Base-by-base conservation (phyloP, 148 eudicot species). In the Arbutus unedo region DNA sequence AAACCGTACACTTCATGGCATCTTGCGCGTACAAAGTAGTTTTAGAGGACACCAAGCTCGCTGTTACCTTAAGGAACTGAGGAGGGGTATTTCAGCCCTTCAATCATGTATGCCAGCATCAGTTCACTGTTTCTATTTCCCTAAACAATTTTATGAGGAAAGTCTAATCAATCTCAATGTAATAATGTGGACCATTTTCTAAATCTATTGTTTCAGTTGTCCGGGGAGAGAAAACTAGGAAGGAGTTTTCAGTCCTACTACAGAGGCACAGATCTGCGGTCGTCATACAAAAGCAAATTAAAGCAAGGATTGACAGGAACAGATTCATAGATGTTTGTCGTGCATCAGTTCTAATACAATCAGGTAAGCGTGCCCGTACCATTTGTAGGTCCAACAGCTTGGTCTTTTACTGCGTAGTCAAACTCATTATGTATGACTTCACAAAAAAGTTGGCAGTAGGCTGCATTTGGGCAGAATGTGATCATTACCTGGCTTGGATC, bases 1-100 rank as follows among this genome's bases (percentile, higher is more conserved):
- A 90, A 96, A 94, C 60, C 96, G 93, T 51, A 94, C 98, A 0
- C 93, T 96, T 72, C 95, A 91, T 87, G 96, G 99, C 79, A 94
- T 94, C 75, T 89, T 97, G 81, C 95, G 99, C 49, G 97, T 97
- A 44, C 99, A 96, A 86, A 96, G 97, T 84, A 91, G 97, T 82
- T 96, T 96, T 85, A 92, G 99, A 88, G 99, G 99, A 74, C 90
- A 96, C 83, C 93, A 90, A 90, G 93, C 97, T 89, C 95, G 98
- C 56, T 71, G 89, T 84, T 70, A 85, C 68, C 81, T 91, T 49
- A 91, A 85, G 83, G 93, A 92, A 76, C 57, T 84, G 55, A 86
- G 78, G 87, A 89, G 84, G 84, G 93, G 98, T 83, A 90, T 94
- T 75, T 79, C 87, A 76, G 84, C 90, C 21, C 90, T 96, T 82